phyloP scores from a whole-genome alignment of 768 basidiomycete genomes.

The Suillus subluteus region DNA sequence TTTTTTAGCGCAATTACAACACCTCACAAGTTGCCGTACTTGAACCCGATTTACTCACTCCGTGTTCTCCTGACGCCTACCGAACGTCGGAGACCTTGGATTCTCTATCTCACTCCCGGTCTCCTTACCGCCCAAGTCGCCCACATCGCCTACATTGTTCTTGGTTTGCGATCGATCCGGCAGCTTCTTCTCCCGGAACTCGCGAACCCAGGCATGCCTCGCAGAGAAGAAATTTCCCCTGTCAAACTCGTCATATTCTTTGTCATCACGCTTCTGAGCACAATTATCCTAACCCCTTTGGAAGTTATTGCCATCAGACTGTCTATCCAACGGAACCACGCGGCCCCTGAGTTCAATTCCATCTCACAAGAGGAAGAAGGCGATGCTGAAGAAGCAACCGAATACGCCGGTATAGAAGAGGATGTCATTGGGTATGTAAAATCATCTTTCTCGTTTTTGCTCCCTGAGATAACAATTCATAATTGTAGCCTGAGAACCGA shows the following conservation, averaged over 20 bases:
- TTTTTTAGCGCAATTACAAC: conserved; percentile 75
- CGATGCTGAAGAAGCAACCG: conserved; percentile 58
- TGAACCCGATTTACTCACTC: conserved; percentile 58
- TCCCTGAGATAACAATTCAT: neutral
- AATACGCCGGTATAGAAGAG: conserved; percentile 72
- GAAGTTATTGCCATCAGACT: conserved; percentile 81
- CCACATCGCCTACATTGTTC: conserved; percentile 49
- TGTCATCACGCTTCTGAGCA: conserved; percentile 56
- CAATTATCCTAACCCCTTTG: conserved; percentile 66
- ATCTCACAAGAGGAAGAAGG: conserved; percentile 74
- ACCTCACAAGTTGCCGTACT: conserved; percentile 73
- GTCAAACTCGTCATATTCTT: conserved; percentile 60
- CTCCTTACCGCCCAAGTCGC: conserved; percentile 47
- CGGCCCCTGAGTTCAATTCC: conserved; percentile 73
- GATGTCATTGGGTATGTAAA: conserved; percentile 79
- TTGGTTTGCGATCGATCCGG: conserved; percentile 47
- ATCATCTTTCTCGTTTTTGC: conserved; percentile 3
- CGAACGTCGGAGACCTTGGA: conserved; percentile 78
- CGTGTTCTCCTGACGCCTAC: conserved; percentile 80
- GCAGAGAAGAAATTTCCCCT: conserved; percentile 47
- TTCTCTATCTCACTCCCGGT: conserved; percentile 79
- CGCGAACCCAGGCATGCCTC: conserved; percentile 33
- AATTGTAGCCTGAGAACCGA: conserved; percentile 66
- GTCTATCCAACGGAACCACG: conserved; percentile 85
- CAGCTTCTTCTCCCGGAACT: conserved; percentile 63